Percentiles rank a stretch among this genome's conserved stretches.
Evolutionary conservation across 1,284 basidiomycete species (phyloP).

Genomic region (Coniferiporia weirii): DNA sequence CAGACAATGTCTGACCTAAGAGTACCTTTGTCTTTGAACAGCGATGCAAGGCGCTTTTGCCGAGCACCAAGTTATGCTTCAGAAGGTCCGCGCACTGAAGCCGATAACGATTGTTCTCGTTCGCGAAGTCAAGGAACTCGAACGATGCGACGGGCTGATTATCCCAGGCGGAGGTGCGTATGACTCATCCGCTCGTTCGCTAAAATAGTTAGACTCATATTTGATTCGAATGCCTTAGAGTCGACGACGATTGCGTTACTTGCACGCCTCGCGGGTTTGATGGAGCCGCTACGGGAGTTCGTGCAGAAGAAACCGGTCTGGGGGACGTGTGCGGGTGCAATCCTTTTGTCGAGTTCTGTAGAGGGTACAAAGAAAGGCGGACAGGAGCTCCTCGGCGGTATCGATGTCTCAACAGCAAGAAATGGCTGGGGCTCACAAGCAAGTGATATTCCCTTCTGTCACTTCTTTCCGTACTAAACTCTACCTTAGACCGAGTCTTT

Average conservation of each 20-base stretch:
- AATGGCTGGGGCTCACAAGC: slow-evolving; percentile 91
- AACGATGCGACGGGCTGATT: slow-evolving; percentile 77
- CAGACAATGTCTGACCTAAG: too few relatives aligned
- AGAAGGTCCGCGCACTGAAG: slow-evolving; percentile 45
- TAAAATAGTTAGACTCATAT: neutral
- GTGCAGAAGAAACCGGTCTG: slow-evolving; percentile 72
- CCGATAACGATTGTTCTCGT: slow-evolving; percentile 59
- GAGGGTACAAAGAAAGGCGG: slow-evolving; percentile 83
- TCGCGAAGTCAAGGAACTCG: slow-evolving; percentile 73
- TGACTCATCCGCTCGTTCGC: neutral
- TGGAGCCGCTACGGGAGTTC: slow-evolving; percentile 77
- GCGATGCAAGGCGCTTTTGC: slow-evolving; percentile 93
- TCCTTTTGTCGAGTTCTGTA: slow-evolving; percentile 73
- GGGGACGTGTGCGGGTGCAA: slow-evolving; percentile 98
- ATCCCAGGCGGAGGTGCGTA: slow-evolving; percentile 82
- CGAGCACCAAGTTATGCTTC: slow-evolving; percentile 77
- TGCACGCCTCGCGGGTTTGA: slow-evolving; percentile 71
- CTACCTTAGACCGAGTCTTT: slow-evolving; percentile 77
- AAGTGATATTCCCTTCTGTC: slow-evolving; percentile 18
- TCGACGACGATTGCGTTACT: slow-evolving; percentile 92
- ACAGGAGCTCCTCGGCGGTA: slow-evolving; percentile 81
- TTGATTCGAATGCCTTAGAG: slow-evolving; percentile 41
- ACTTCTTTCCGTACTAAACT: slow-evolving; percentile 5
- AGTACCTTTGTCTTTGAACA: slow-evolving; percentile 25
- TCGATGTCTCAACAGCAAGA: slow-evolving; percentile 76